Evolutionary conservation across 176 grass and related monocot species (phyloP).

Genomic region (Typha latifolia): DNA sequence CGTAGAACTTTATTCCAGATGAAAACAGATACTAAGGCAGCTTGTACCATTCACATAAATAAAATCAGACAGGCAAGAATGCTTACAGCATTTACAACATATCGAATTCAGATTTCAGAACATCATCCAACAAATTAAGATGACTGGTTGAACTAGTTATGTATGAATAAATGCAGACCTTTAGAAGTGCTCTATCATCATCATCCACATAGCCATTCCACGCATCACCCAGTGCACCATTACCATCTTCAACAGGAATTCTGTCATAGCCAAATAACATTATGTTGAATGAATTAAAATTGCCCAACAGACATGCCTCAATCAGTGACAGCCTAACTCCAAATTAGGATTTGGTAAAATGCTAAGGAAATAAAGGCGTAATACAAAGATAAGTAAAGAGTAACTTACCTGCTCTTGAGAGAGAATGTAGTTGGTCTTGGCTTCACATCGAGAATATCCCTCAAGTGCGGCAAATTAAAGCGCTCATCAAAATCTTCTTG

Average conservation of each 20-base stretch:
- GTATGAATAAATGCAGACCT: conserved; percentile 29
- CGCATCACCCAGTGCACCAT: conserved; percentile 29
- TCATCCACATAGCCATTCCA: conserved; percentile 97
- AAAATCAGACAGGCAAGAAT: too few relatives aligned
- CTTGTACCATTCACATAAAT: too few relatives aligned
- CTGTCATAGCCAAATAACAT: conserved; percentile 32
- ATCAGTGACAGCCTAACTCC: background rate
- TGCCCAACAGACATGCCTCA: conserved; percentile 5
- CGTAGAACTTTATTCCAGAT: too few relatives aligned
- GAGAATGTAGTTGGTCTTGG: conserved; percentile 80
- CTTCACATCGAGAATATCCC: conserved; percentile 65
- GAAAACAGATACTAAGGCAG: too few relatives aligned
- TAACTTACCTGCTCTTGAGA: conserved; percentile 59
- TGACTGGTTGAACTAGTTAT: background rate
- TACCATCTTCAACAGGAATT: conserved; percentile 41
- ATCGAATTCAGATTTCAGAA: background rate
- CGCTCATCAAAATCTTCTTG: conserved; percentile 67
- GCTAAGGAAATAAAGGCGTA: background rate
- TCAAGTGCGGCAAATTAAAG: conserved; percentile 86
- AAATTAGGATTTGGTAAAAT: background rate
- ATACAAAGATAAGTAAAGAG: background rate
- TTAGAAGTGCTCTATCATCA: conserved; percentile 89
- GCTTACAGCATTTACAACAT: too few relatives aligned
- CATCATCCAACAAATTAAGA: background rate
- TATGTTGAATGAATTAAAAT: conserved; percentile 1